Evolutionary conservation across 441 rosid genomes (phyloP).

Genomic region (Gossypium aridum): DNA sequence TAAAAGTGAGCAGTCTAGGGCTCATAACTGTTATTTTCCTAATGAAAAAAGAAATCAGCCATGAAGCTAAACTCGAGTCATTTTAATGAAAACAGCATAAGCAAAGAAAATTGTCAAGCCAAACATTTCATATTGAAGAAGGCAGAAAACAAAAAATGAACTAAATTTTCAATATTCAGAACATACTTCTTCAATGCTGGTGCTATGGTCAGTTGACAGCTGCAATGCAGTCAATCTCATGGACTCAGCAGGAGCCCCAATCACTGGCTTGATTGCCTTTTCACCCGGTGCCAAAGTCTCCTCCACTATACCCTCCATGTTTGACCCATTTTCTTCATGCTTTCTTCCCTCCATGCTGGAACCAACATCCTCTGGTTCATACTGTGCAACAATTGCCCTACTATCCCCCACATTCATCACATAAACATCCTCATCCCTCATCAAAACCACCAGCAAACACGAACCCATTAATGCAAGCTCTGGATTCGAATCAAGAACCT

Average conservation of each 20-base stretch:
- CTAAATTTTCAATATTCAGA: neutral
- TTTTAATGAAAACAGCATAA: neutral
- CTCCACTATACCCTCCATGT: slow-evolving; percentile 41
- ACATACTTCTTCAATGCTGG: slow-evolving; percentile 93
- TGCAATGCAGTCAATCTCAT: slow-evolving; percentile 71
- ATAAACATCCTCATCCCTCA: slow-evolving; percentile 93
- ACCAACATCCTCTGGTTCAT: slow-evolving; percentile 43
- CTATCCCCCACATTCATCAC: slow-evolving; percentile 98
- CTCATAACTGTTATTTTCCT: neutral
- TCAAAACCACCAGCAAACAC: slow-evolving; percentile 78
- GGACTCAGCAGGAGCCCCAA: slow-evolving; percentile 30
- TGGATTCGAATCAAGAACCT: slow-evolving; percentile 77
- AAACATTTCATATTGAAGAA: neutral
- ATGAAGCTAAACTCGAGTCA: neutral
- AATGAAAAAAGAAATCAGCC: neutral
- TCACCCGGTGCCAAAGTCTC: slow-evolving; percentile 24
- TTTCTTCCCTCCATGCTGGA: slow-evolving; percentile 26
- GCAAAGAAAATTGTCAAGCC: neutral
- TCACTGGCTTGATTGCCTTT: slow-evolving; percentile 20
- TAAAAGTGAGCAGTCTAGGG: neutral
- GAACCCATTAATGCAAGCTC: slow-evolving; percentile 99
- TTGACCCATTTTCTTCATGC: slow-evolving; percentile 27
- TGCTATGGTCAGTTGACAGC: slow-evolving; percentile 94
- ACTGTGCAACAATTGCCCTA: slow-evolving; percentile 88
- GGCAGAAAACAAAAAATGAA: slow-evolving; percentile 5